Conservation (phyloP, 75 land plant species). For the Chamaecyparis obtusa region DNA sequence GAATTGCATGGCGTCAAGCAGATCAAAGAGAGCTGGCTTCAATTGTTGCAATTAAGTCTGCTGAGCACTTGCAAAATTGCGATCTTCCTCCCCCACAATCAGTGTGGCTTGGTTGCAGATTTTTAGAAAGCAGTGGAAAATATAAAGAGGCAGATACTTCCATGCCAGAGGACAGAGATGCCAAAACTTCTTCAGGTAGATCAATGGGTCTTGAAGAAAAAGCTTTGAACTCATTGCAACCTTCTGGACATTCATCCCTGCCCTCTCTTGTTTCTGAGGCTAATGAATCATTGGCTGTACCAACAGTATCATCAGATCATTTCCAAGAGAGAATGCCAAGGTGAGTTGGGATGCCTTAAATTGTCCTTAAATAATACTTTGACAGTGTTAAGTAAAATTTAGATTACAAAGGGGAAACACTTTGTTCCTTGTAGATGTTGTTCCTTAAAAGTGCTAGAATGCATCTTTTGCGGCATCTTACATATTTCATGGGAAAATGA, state of each 20-base stretch:
- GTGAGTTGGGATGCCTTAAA: neutral
- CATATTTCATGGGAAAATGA: neutral
- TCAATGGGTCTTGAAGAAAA: conserved; percentile 10
- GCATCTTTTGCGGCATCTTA: neutral
- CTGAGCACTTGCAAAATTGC: conserved; percentile 44
- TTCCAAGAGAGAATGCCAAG: neutral
- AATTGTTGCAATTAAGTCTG: conserved; percentile 33
- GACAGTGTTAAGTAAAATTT: neutral
- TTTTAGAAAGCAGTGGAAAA: conserved; percentile 21
- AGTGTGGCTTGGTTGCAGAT: conserved; percentile 3
- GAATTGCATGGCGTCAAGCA: conserved; percentile 36
- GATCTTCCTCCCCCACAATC: conserved; percentile 48
- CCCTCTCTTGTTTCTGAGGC: conserved; percentile 17
- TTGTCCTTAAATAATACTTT: neutral
- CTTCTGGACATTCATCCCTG: neutral
- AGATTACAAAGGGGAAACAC: neutral
- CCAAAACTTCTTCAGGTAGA: conserved; percentile 9
- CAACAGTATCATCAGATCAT: neutral
- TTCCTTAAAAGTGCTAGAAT: neutral
- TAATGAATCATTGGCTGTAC: conserved; percentile 4
- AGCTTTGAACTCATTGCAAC: conserved; percentile 12
- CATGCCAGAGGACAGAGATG: conserved; percentile 6
- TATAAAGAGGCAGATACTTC: conserved; percentile 1
- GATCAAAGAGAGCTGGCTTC: conserved; percentile 40
- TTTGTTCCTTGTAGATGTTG: neutral